Percentiles rank a stretch among this genome's conserved stretches.
These are phyloP conservation scores for Phytopythium aichiense DNA, from an alignment of 352 stramenopile species.

Conservation along the genomic window DNA sequence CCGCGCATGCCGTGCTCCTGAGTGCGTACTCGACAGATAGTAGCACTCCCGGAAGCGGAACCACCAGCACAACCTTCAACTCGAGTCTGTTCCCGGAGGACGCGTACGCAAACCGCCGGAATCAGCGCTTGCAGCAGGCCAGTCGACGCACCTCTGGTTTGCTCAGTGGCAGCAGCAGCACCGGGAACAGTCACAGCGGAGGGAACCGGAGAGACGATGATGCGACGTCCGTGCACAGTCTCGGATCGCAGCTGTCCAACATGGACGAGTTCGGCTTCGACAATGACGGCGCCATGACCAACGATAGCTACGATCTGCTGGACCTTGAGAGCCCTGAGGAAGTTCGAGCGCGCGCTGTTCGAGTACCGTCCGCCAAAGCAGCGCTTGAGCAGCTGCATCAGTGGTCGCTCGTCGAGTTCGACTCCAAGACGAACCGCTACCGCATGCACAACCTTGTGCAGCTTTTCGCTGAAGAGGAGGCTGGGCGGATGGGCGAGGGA, in stretches of 20 bases:
- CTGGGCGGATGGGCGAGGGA: slow-evolving; percentile 47
- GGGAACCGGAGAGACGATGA: slow-evolving; percentile 38
- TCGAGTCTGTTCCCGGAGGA: slow-evolving; percentile 48
- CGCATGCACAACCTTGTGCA: slow-evolving; percentile 84
- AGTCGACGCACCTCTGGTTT: slow-evolving; percentile 8
- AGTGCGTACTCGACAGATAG: slow-evolving; percentile 24
- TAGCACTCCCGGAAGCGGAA: slow-evolving; percentile 6
- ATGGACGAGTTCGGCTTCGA: slow-evolving; percentile 74
- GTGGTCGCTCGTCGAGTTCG: slow-evolving; percentile 80
- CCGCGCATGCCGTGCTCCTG: slow-evolving; percentile 65
- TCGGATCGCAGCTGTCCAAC: slow-evolving; percentile 59
- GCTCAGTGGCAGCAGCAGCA: not conserved
- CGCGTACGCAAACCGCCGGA: slow-evolving; percentile 35
- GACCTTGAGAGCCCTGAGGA: slow-evolving; percentile 72
- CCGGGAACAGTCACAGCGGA: not conserved
- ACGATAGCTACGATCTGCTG: slow-evolving; percentile 70
- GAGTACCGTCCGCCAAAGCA: slow-evolving; percentile 41
- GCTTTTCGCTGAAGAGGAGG: slow-evolving; percentile 81
- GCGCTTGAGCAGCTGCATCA: slow-evolving; percentile 65
- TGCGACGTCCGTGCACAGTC: slow-evolving; percentile 42
- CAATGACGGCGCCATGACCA: slow-evolving; percentile 78
- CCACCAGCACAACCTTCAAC: slow-evolving; percentile 10
- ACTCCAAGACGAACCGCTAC: slow-evolving; percentile 63
- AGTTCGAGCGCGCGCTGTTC: slow-evolving; percentile 38
- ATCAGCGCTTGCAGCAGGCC: slow-evolving; percentile 4